These are phyloP conservation scores for Sporisorium scitamineum DNA, from an alignment of 1,284 basidiomycete species.

Conservation along the genomic window DNA sequence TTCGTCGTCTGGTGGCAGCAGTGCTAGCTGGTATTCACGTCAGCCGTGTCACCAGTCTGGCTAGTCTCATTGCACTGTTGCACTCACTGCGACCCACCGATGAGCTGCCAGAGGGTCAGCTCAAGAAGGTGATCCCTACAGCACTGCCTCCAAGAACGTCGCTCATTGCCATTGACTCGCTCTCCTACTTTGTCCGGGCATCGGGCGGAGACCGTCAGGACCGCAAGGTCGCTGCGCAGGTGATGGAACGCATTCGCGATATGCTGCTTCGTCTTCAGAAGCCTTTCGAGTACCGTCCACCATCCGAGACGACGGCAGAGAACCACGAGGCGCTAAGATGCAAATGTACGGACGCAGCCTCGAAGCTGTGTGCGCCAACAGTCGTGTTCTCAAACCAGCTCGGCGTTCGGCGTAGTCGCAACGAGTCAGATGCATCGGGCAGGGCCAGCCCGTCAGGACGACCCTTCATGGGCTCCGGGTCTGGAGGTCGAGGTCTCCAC, in stretches of 20 bases:
- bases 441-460: slow-evolving; percentile 18
- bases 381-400: slow-evolving; percentile 48
- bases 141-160: slow-evolving; percentile 31
- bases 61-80: slow-evolving; percentile 28
- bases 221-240: slow-evolving; percentile 24
- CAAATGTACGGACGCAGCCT: slow-evolving; percentile 11
- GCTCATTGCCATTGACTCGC: slow-evolving; percentile 41
- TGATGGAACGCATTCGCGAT: slow-evolving; percentile 28
- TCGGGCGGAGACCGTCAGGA: slow-evolving; percentile 22
- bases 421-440: slow-evolving; percentile 14
- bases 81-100: slow-evolving; percentile 38
- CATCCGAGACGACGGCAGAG: slow-evolving; percentile 8
- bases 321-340: slow-evolving; percentile 9
- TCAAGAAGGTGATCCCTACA: slow-evolving; percentile 5
- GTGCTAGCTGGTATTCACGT: slow-evolving; percentile 34
- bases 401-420: slow-evolving; percentile 21
- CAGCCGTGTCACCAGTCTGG: slow-evolving; percentile 31
- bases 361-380: slow-evolving; percentile 33
- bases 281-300: slow-evolving; percentile 25
- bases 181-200: slow-evolving; percentile 36
- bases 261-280: slow-evolving; percentile 37
- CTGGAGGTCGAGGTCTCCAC: slow-evolving; percentile 2
- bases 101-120: slow-evolving; percentile 9
- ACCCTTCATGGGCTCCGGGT: neutral
- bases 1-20: slow-evolving; percentile 37